Base-by-base conservation (phyloP, 257 asterid genomes). In the Scutellaria barbata region DNA sequence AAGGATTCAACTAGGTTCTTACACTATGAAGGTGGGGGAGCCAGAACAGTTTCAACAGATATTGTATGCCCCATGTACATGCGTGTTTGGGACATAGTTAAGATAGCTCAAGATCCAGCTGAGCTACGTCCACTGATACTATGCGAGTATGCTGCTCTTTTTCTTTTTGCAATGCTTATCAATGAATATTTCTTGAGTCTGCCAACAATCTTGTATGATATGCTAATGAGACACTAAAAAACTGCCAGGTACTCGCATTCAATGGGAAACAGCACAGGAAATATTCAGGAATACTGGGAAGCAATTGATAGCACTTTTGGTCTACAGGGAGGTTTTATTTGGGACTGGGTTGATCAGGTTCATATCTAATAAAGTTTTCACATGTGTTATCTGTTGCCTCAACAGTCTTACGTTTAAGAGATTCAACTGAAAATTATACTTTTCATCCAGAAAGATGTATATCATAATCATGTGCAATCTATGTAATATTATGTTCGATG, bases 271-370 rank as follows among this genome's bases (percentile, higher is more conserved):
- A 94, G 99, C 90, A 94, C 76, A 6, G 99, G 96, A n/a, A 91
- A 88, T 85, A 88, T 94, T 78, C 83, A 83, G 18, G 85, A 89
- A 78, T 91, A 94, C 78, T 91, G 99, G 99, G 96, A 94, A 89
- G 98, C 98, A 76, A 91, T 94, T 72, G 99, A 94, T 84, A 85
- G 67, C 87, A 94, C 95, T 35, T 89, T 94, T 83, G 99, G 99
- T 75, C 95, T 94, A 41, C 99, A 94, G 80, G 99, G 99, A 76
- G 99, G 99, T 68, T 91, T 94, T 82, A 91, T 94, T 62, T 94
- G 99, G 99, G 99, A 94, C 37, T 94, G 99, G 99, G 99, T 81
- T 88, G 97, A 91, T 81, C 97, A 94, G 99, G 96, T 94, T 40
- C 73, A 79, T 61, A 71, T 68, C 20, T 43, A 55, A 41, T 13